Evolutionary conservation across 768 basidiomycete genomes (phyloP), one percentile per base, ranked within the genome.

Genomic region (Myochromella boudieri): DNA sequence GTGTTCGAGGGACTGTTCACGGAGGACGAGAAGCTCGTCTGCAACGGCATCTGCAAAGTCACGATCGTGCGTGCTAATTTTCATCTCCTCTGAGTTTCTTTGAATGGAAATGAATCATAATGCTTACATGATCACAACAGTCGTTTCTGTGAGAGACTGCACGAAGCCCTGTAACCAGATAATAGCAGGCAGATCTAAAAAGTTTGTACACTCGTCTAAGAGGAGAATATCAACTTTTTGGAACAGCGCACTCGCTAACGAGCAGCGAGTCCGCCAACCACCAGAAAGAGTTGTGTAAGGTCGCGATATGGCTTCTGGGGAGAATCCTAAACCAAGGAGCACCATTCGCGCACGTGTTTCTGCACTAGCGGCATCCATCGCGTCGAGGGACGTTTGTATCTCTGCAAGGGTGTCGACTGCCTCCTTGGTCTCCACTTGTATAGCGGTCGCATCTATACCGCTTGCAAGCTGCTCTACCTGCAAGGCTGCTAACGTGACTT

Each of bases 181-280:
- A 22, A 79, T 70, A 0, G 77, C 70, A 24, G 72, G 70, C 9
- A 82, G 61, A 57, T 82, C 85, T 46, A 78, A 55, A 57, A 77
- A 77, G 55, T 77, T 74, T 12, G 74, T 72, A 11, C 75, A 76
- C 60, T 85, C 82, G 52, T 85, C 83, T 28, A 85, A 64, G 8
- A 84, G 65, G 17, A 85, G 62, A 10, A 85, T 63, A 50, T 87
- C 80, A 6, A 72, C 72, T 24, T 75, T 69, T 28, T 80, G 70
- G 44, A 85, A 72, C 11, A 87, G 65, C 0, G 80, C 77, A 24
- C 72, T 72, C 3, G 83, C 85, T 2, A 87, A 69, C 25, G 75
- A 72, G 47, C 78, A 77, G 15, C 84, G 69, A 34, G 80, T 78
- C 31, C 76, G 64, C 85, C 85, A 87, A 0, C 85, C 85, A 14